Conservation (phyloP, 495 filamentous ascomycete species). For the Neurospora pannonica region DNA sequence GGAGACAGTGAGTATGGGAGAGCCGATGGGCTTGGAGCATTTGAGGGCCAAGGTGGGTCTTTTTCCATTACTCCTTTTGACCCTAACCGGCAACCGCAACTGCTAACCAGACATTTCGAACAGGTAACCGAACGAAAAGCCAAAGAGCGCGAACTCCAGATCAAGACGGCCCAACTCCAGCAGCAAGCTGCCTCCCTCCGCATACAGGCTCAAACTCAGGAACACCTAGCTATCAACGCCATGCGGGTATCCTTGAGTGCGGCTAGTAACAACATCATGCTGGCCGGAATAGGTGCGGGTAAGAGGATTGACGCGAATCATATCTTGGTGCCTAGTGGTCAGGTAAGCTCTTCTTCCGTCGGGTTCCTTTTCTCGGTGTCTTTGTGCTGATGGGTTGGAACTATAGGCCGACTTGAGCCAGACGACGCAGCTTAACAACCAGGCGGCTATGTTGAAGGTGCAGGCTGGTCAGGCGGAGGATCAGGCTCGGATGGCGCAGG, state of each 20-base stretch:
- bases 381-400: neutral
- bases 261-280: conserved; percentile 7
- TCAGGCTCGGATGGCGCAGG: neutral
- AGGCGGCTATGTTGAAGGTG: conserved; percentile 9
- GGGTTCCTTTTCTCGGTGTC: neutral
- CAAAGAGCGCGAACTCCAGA: conserved; percentile 4
- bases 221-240: conserved; percentile 2
- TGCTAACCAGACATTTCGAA: neutral
- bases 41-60: conserved; percentile 1
- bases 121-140: conserved; percentile 1
- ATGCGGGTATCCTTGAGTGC: neutral
- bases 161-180: neutral
- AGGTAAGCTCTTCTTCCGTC: neutral
- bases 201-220: conserved; percentile 1
- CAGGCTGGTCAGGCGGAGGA: conserved; percentile 7
- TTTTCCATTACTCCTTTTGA: neutral
- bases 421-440: conserved; percentile 7
- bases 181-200: conserved; percentile 2
- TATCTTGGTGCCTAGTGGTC: neutral
- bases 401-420: conserved; percentile 8
- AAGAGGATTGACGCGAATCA: conserved; percentile 3
- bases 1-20: conserved; percentile 2
- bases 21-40: conserved; percentile 1
- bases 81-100: neutral
- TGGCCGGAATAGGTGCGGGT: conserved; percentile 1